A percentile compares a stretch with the other conserved stretches of the same genome.
These are phyloP conservation scores for Iodosphaeria phyllophila DNA, from an alignment of 2,329 filamentous ascomycete genomes.

Conservation along the genomic window DNA sequence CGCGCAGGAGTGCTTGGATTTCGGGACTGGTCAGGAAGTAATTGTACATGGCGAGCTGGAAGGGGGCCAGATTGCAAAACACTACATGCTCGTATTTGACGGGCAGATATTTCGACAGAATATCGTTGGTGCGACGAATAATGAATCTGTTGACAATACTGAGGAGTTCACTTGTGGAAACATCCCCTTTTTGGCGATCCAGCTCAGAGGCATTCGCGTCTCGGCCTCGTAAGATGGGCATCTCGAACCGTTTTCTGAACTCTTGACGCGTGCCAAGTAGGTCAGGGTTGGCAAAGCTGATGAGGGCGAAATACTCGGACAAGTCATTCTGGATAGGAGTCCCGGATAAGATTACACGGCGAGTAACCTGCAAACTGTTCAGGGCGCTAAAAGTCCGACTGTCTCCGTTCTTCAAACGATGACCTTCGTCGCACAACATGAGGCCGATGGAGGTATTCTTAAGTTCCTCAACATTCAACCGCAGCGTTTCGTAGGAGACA, in stretches of 20 bases:
- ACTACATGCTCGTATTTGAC: constrained; percentile 99
- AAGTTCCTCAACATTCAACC: constrained; percentile 77
- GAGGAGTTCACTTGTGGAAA: constrained; percentile 65
- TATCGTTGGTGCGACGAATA: constrained; percentile 93
- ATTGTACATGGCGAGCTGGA: constrained; percentile 87
- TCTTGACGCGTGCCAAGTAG: constrained; percentile 76
- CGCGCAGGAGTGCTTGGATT: constrained; percentile 77
- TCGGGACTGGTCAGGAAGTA: constrained; percentile 93
- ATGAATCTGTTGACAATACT: constrained; percentile 92
- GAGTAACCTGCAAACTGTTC: constrained; percentile 75
- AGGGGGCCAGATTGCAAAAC: constrained; percentile 85
- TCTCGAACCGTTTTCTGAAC: constrained; percentile 84
- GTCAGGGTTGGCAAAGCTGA: constrained; percentile 91
- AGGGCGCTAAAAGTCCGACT: constrained; percentile 87
- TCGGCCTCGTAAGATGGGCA: constrained; percentile 79
- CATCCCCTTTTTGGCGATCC: constrained; percentile 67
- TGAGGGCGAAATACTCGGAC: constrained; percentile 91
- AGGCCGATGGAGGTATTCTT: constrained; percentile 81
- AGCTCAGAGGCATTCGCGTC: constrained; percentile 77
- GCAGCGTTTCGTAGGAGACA: constrained; percentile 90
- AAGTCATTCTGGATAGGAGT: constrained; percentile 97
- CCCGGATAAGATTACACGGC: constrained; percentile 85
- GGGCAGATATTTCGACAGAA: constrained; percentile 89
- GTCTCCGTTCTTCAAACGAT: constrained; percentile 91
- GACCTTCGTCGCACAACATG: constrained; percentile 89